A percentile compares a stretch with the other conserved stretches of the same genome.
These are phyloP conservation scores for Sanghuangporus sanghuang DNA, from an alignment of 1,284 basidiomycete genomes.

Conservation along the genomic window DNA sequence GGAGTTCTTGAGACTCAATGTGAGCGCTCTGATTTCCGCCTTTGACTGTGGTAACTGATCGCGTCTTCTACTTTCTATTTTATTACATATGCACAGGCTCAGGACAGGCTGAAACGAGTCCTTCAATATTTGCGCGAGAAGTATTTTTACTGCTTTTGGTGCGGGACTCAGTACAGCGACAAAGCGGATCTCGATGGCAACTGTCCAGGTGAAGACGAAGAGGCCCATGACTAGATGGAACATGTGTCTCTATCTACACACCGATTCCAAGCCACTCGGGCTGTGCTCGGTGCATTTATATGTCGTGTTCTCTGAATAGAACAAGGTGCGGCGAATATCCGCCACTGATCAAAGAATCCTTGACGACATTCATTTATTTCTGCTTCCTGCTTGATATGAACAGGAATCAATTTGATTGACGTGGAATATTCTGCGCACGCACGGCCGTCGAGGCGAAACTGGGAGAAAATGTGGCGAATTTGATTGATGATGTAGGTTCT, in stretches of 20 bases:
- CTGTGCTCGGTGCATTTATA: constrained; percentile 4
- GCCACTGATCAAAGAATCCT: not conserved
- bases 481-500: not conserved
- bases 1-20: constrained; percentile 64
- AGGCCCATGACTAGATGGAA: constrained; percentile 46
- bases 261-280: not conserved
- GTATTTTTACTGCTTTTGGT: constrained; percentile 83
- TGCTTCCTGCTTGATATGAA: not conserved
- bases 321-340: not conserved
- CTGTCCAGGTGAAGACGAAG: constrained; percentile 75
- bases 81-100: constrained; percentile 41
- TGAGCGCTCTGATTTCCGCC: constrained; percentile 29
- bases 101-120: constrained; percentile 61
- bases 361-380: not conserved
- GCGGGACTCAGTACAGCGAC: constrained; percentile 68
- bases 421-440: not conserved
- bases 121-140: constrained; percentile 67
- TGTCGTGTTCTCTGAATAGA: not conserved
- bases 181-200: constrained; percentile 54
- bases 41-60: constrained; percentile 6
- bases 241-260: not conserved
- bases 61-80: constrained; percentile 15
- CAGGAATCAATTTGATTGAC: not conserved
- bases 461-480: not conserved
- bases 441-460: not conserved